phyloP scores from a whole-genome alignment of 768 basidiomycete species.

The Lactifluus volemus region DNA sequence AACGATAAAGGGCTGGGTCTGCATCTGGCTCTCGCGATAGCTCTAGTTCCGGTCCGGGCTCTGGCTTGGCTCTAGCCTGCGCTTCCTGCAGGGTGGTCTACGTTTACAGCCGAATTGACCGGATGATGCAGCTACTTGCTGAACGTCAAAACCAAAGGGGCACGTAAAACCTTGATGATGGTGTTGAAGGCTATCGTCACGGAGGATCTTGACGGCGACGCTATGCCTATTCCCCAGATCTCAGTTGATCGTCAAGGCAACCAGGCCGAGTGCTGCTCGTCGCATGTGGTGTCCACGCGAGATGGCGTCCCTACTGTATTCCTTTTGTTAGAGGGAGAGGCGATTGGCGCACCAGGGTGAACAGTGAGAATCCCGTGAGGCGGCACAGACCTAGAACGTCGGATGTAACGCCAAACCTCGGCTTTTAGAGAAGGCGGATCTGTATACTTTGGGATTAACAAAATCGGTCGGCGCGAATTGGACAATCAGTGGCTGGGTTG shows the following conservation, averaged over 20 bases:
- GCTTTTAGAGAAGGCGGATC: neutral
- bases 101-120: neutral
- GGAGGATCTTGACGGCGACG: neutral
- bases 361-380: neutral
- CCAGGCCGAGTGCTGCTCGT: neutral
- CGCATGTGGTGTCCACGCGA: constrained; percentile 1
- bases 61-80: neutral
- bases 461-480: neutral
- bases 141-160: neutral
- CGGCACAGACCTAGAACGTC: neutral
- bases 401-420: neutral
- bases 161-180: neutral
- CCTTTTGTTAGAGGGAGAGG: neutral
- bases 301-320: neutral
- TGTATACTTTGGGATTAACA: constrained; percentile 6
- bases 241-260: constrained; percentile 1
- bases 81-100: neutral
- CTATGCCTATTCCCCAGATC: neutral
- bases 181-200: neutral
- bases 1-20: neutral
- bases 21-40: neutral
- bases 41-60: neutral
- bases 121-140: neutral
- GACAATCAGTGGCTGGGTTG: neutral
- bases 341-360: neutral